Evolutionary conservation across 371 early-diverging fungal species (phyloP), one percentile per base, ranked within the genome.

Genomic region (Mucor mucedo): DNA sequence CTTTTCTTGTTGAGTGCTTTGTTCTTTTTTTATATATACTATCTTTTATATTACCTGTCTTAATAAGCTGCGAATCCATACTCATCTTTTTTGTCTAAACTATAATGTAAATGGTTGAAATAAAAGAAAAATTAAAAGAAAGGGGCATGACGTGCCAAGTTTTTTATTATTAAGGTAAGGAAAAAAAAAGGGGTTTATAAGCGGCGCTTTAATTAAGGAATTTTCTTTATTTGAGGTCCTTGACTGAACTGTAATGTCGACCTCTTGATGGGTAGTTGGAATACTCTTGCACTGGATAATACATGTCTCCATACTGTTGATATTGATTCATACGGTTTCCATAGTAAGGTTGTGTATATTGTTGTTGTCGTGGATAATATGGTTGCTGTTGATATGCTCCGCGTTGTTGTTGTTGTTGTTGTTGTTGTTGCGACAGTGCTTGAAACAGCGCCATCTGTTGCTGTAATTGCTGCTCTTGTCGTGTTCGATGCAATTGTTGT

Each of bases 31-130:
- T 39, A 8, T 2, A 56, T 21, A 29, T 11, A 14, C 16, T 30
- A 9, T n/a, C 10, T 39, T 50, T 28, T 40, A 33, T 44, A 52
- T 59, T 66, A 74, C 79, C 76, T 62, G 82, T 84, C 55, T 73
- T 80, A 53, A 86, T 86, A 58, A 86, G 77, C 3, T 75, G 68
- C 29, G 78, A 77, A 68, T 86, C 84, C 86, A 86, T 85, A 41
- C 54, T 60, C 55, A 55, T 58, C 16, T 30, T 62, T 44, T 6
- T 21, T 21, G 21, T 21, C 21, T 21, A 21, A 21, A 21, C 21
- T 21, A 21, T 21, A 21, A 21, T 30, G 2, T 53, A 8, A 29
- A 54, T 29, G 32, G 27, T 27, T 13, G 39, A 53, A 27, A 14
- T 10, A 47, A 58, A n/a, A 55, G 47, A 52, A 10, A 50, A 49